A percentile compares a stretch with the other conserved stretches of the same genome.
These are phyloP conservation scores for Smallanthus sonchifolius DNA, from an alignment of 129 eudicot species.

Conservation along the genomic window DNA sequence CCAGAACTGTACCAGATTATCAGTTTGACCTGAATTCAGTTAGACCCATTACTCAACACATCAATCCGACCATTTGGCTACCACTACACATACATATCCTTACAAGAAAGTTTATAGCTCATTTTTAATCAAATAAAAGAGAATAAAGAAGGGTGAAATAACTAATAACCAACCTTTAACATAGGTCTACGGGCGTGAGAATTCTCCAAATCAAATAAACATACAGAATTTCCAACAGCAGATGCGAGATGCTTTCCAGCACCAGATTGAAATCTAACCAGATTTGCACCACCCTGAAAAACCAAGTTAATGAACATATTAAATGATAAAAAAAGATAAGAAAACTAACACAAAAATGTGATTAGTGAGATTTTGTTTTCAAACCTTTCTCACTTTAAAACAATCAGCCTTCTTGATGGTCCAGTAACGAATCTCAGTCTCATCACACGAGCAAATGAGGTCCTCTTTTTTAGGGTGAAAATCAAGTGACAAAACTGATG, in stretches of 20 bases:
- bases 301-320: not conserved
- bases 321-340: not conserved
- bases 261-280: conserved; percentile 54
- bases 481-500: conserved; percentile 52
- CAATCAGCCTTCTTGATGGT: conserved; percentile 44
- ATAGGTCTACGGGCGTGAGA: conserved; percentile 31
- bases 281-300: conserved; percentile 49
- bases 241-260: conserved; percentile 55
- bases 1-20: not conserved
- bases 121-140: not conserved
- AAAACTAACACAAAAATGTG: not conserved
- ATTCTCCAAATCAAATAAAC: conserved; percentile 49
- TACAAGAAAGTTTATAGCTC: not conserved
- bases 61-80: not conserved
- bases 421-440: conserved; percentile 67
- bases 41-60: not conserved
- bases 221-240: conserved; percentile 38
- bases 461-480: conserved; percentile 61
- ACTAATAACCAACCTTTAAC: conserved; percentile 38
- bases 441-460: conserved; percentile 67
- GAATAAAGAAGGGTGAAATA: not conserved
- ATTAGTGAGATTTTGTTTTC: not conserved
- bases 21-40: not conserved
- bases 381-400: conserved; percentile 49
- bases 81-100: not conserved